Base-by-base conservation (phyloP, 306 rosid genomes). In the Crataegus laevigata region DNA sequence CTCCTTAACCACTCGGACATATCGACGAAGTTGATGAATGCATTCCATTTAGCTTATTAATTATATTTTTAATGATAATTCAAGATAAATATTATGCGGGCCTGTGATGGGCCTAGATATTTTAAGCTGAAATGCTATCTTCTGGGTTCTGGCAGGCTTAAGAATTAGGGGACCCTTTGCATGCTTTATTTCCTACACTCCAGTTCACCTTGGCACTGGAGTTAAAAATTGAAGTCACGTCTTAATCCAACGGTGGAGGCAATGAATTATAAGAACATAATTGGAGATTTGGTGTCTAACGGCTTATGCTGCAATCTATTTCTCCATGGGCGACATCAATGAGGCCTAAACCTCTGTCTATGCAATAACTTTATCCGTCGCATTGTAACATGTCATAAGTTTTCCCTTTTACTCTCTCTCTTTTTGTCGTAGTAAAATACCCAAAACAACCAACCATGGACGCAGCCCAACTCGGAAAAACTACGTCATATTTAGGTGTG, bases 1-100 rank as follows among this genome's bases (percentile, higher is more conserved):
- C 71, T 74, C 79, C 80, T 81, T 77, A 72, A 77, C 77, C 73
- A 72, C 77, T 81, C 78, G 75, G 77, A 76, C 78, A 76, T 66
- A 76, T 77, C 78, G 77, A 81, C 83, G 0, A 1, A 3, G 24
- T 8, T 18, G 22, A 3, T 5, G 3, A 4, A 1, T 0, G 0
- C 14, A 25, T 57, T 54, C 22, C 4, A 7, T 6, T 54, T 19
- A 10, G 1, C 0, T 0, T 8, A 54, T 21, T 54, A 7, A 54
- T 1, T 2, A 42, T 42, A 42, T 42, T 0, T 11, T 42, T 0
- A 3, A 11, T 11, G 47, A 1, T 42, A 10, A 42, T 42, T 3
- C 47, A 11, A 42, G 4, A 7, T 36, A 6, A 36, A 5, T 1
- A 14, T 47, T 14, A 47, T 1, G 5, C 8, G 54, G 54, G 54